Evolutionary conservation across 768 basidiomycete species (phyloP).

Genomic region (Tylopilus intermedius): DNA sequence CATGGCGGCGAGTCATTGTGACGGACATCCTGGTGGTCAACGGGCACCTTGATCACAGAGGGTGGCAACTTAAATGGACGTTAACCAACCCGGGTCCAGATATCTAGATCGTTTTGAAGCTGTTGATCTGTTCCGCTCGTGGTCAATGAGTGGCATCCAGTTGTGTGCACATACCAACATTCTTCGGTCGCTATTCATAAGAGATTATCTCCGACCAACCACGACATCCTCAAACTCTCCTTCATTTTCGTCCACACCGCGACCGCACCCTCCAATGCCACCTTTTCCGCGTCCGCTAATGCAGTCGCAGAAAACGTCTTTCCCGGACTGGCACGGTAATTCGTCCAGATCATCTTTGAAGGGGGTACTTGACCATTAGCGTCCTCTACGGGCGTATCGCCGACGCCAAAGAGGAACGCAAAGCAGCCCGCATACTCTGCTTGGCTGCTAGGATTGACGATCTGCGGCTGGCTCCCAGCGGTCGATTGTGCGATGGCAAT

Average conservation of each 20-base stretch:
- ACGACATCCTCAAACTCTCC: constrained; percentile 30
- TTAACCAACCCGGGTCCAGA: not conserved
- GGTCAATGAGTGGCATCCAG: not conserved
- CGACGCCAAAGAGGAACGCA: constrained; percentile 53
- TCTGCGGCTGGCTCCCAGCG: constrained; percentile 11
- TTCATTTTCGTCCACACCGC: constrained; percentile 48
- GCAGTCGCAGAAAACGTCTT: constrained; percentile 36
- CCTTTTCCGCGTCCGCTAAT: constrained; percentile 41
- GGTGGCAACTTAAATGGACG: not conserved
- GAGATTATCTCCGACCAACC: constrained; percentile 28
- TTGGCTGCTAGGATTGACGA: constrained; percentile 47
- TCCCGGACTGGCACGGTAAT: constrained; percentile 17
- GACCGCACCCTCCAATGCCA: constrained; percentile 45
- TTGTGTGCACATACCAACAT: too few species aligned
- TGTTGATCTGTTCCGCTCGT: not conserved
- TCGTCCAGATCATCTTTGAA: constrained; percentile 26
- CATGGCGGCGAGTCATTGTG: not conserved
- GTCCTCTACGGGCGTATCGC: not conserved
- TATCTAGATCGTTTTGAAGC: not conserved
- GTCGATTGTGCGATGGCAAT: constrained; percentile 46
- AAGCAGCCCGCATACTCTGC: constrained; percentile 55
- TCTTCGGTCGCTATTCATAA: constrained; percentile 19
- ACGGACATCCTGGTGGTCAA: not conserved
- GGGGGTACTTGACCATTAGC: constrained; percentile 13
- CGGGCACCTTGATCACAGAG: too few species aligned